Evolutionary conservation across 139 green algal species (phyloP).

Genomic region (Spirogloea muscicola): DNA sequence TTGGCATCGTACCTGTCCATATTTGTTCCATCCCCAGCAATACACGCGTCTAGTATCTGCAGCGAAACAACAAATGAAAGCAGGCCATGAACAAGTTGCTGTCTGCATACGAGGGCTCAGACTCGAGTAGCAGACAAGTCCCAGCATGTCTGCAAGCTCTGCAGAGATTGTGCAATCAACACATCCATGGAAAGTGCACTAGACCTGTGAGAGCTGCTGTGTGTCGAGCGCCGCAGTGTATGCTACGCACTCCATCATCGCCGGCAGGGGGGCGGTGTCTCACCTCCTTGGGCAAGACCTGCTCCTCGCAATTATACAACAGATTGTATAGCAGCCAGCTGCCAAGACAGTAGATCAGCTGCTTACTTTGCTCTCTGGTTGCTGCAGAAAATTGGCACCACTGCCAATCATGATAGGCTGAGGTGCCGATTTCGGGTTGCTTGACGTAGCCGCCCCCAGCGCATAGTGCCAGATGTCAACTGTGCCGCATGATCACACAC

Average conservation of each 20-base stretch:
- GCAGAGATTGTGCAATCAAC: not conserved
- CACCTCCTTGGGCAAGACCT: slow-evolving; percentile 44
- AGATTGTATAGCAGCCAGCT: no score
- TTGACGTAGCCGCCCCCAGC: not conserved
- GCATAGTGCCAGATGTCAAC: not conserved
- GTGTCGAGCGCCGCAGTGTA: slow-evolving; percentile 7
- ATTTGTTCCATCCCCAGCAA: slow-evolving; percentile 27
- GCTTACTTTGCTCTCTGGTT: not conserved
- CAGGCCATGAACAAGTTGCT: not conserved
- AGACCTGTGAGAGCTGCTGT: slow-evolving; percentile 9
- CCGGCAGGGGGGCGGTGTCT: not conserved
- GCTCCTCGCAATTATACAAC: slow-evolving; percentile 53
- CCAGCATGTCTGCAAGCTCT: not conserved
- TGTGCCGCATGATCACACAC: slow-evolving; percentile 31
- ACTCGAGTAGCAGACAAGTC: not conserved
- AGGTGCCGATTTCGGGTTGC: not conserved
- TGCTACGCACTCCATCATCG: not conserved
- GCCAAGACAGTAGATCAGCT: no score
- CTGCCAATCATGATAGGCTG: not conserved
- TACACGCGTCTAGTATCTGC: slow-evolving; percentile 1
- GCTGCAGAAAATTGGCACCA: not conserved
- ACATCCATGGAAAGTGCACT: not conserved
- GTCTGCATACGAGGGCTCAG: not conserved
- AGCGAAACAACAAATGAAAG: not conserved
- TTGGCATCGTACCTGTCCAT: slow-evolving; percentile 16